Base-by-base conservation (phyloP, 1,284 basidiomycete genomes). In the Ceratobasidium sp. region DNA sequence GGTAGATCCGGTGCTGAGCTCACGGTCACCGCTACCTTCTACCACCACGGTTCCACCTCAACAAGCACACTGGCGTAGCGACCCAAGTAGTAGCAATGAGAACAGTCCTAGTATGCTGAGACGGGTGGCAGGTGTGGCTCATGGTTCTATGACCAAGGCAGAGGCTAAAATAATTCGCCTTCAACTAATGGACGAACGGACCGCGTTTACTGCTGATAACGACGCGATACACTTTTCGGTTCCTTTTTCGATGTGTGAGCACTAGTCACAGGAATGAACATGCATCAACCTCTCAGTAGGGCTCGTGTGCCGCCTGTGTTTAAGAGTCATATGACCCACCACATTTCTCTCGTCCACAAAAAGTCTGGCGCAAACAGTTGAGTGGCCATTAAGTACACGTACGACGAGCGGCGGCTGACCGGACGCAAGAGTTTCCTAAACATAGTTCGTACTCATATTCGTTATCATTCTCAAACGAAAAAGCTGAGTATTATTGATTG, bases 31-130 rank as follows among this genome's bases (percentile, higher is more conserved):
- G n/a, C 83, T 85, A 31, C 83, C 83, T 5, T 86, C 85, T 0
- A 86, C 87, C 0, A 83, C 81, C 7, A 79, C 86, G 75, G 84
- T 89, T 0, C 85, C 86, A 1, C 85, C 84, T 20, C 87, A 88
- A 80, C 84, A 83, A 71, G 68, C 81, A 47, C 82, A 84, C 26
- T 86, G 86, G 84, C 83, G 82, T 79, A 7, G 78, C 51, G 31
- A 75, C 13, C 26, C 23, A 17, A 67, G 26, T 13, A 35, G 37
- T 33, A 67, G 26, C 8, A 35, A 37, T 33, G 47, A 51, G 17
- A 10, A 47, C 73, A 79, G 77, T 39, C 69, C 79, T 4, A 63
- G 80, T 37, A 79, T 83, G 10, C 77, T 81, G 39, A 78, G 80
- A 8, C 69, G 79, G 26, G 76, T 81, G 1, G 78, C 79, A 1